Evolutionary conservation across 306 rosid species (phyloP).

Genomic region (Myrica gale): DNA sequence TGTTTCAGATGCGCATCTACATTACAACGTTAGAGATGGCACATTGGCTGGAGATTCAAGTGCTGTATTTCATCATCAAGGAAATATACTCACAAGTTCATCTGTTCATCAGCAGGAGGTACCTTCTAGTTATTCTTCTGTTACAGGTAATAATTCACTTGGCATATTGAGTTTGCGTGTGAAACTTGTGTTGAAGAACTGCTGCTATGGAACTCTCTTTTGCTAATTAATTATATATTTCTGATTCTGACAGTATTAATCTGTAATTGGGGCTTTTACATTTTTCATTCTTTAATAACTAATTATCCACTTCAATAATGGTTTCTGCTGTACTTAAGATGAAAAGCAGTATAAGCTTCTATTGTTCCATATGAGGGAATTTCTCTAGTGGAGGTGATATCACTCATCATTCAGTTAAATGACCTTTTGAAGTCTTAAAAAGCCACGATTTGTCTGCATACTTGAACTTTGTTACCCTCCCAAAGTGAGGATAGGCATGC

Average conservation of each 20-base stretch:
- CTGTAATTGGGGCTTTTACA: constrained; percentile 19
- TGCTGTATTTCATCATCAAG: constrained; percentile 56
- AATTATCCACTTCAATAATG: neutral
- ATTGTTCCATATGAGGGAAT: constrained; percentile 4
- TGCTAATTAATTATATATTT: constrained; percentile 27
- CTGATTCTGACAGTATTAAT: constrained; percentile 22
- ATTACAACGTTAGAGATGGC: constrained; percentile 53
- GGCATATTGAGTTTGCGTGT: constrained; percentile 51
- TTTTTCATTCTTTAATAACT: constrained; percentile 4
- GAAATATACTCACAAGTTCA: constrained; percentile 57
- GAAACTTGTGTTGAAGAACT: constrained; percentile 48
- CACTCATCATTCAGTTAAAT: neutral
- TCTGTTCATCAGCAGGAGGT: constrained; percentile 99
- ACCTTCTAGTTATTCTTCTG: constrained; percentile 99
- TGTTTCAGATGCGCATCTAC: constrained; percentile 52
- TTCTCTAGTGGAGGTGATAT: neutral
- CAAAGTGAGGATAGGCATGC: too few species aligned
- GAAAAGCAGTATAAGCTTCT: constrained; percentile 7
- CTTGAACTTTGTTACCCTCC: neutral
- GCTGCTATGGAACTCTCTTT: constrained; percentile 42
- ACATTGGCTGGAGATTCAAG: constrained; percentile 49
- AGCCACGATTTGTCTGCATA: constrained; percentile 10
- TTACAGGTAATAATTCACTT: constrained; percentile 87
- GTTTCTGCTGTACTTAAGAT: constrained; percentile 12
- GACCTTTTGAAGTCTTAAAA: constrained; percentile 4